These are phyloP conservation scores for Rutstroemia sp. DNA, from an alignment of 2,329 filamentous ascomycete species.

Conservation along the genomic window DNA sequence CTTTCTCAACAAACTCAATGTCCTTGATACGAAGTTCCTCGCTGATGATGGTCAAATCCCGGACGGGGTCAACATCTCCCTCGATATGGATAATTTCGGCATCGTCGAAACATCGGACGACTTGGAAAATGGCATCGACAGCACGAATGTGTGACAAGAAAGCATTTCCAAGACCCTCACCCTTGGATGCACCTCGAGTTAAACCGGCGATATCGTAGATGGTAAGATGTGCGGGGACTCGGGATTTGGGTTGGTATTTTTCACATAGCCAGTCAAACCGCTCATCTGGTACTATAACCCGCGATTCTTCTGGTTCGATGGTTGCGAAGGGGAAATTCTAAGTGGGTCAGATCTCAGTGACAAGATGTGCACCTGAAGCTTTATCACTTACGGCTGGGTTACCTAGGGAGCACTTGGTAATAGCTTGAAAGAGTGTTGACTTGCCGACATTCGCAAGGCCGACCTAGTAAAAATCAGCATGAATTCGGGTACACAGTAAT, in stretches of 20 bases:
- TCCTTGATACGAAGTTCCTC: conserved; percentile 97
- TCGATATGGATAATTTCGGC: conserved; percentile 99
- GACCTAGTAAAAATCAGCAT: conserved; percentile 51
- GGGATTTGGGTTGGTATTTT: conserved; percentile 96
- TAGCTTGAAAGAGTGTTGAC: conserved; percentile 98
- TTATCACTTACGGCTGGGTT: conserved; percentile 76
- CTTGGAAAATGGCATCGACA: conserved; percentile 96
- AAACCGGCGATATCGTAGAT: conserved; percentile 98
- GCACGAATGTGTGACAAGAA: conserved; percentile 99
- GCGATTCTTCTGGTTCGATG: conserved; percentile 96
- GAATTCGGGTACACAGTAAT: neutral
- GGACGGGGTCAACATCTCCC: conserved; percentile 91
- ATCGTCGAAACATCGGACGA: conserved; percentile 95
- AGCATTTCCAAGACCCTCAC: conserved; percentile 92
- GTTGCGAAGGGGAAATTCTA: conserved; percentile 98
- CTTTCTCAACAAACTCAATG: conserved; percentile 97
- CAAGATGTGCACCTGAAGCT: conserved; percentile 20
- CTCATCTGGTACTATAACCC: conserved; percentile 92
- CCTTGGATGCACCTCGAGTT: conserved; percentile 90
- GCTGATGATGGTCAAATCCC: conserved; percentile 93
- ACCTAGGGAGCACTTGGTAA: conserved; percentile 94
- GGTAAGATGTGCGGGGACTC: conserved; percentile 94
- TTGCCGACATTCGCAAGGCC: conserved; percentile 99
- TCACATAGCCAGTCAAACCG: conserved; percentile 93
- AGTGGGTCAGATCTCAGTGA: conserved; percentile 13